Evolutionary conservation across 75 land plant genomes (phyloP).

Genomic region (Picea glauca): DNA sequence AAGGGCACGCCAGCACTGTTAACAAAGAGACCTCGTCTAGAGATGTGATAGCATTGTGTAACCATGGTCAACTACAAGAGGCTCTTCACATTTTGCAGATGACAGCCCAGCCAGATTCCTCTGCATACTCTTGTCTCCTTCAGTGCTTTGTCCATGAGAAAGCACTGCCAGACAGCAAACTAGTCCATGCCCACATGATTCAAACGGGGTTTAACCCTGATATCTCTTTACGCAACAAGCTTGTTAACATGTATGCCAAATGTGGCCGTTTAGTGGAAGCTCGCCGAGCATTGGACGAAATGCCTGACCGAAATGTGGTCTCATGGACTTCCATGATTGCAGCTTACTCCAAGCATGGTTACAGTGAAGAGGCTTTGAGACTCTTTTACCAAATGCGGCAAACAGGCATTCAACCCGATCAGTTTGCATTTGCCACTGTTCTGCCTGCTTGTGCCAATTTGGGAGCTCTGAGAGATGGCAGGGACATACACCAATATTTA

Average conservation of each 20-base stretch:
- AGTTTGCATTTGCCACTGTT: not conserved
- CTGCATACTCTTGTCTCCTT: too few species aligned
- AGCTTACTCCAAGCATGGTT: not conserved
- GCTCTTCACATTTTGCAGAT: too few species aligned
- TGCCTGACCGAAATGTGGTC: conserved; percentile 9
- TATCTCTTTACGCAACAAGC: conserved; percentile 7
- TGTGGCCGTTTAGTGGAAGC: not conserved
- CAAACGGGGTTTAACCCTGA: conserved; percentile 4
- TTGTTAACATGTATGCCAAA: conserved; percentile 11
- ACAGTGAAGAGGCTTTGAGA: not conserved
- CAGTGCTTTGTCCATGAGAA: too few species aligned
- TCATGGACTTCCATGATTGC: conserved; percentile 13
- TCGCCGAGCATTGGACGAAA: conserved; percentile 8
- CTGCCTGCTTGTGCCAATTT: conserved; percentile 8
- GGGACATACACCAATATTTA: not conserved
- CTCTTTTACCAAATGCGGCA: conserved; percentile 19
- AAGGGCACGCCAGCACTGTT: too few species aligned
- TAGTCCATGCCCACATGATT: conserved; percentile 30
- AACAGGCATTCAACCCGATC: not conserved
- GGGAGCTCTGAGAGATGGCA: conserved; percentile 6
- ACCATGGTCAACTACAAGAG: too few species aligned
- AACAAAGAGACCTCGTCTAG: too few species aligned
- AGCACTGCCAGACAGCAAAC: conserved; percentile 7
- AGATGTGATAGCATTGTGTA: too few species aligned
- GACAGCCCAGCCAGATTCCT: too few species aligned